Evolutionary conservation across 805 yeast species (phyloP).

Genomic region (Candida arabinofermentans): DNA sequence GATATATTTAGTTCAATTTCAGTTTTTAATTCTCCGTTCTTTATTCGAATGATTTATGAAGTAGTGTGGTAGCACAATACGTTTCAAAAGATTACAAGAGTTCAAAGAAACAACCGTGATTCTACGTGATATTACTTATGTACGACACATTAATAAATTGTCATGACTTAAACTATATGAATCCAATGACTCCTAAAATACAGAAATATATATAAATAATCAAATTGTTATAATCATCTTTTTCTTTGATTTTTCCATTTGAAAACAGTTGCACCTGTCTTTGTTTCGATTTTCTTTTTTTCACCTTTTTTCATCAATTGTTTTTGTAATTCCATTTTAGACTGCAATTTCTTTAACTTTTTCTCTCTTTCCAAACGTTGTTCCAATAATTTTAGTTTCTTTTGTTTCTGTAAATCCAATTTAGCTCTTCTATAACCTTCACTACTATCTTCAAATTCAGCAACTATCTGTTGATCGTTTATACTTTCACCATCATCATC

Average conservation of each 20-base stretch:
- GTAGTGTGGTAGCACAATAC: too few species aligned
- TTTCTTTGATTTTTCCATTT: slow-evolving; percentile 86
- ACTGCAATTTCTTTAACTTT: slow-evolving; percentile 64
- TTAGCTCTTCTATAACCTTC: slow-evolving; percentile 19
- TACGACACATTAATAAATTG: too few species aligned
- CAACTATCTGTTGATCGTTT: slow-evolving; percentile 15
- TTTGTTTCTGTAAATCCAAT: slow-evolving; percentile 49
- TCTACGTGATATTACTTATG: too few species aligned
- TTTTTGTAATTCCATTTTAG: slow-evolving; percentile 69
- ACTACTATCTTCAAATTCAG: slow-evolving; percentile 24
- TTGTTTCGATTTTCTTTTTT: slow-evolving; percentile 67
- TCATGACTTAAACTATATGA: too few species aligned
- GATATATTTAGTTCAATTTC: neutral
- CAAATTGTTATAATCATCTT: too few species aligned
- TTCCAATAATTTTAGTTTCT: slow-evolving; percentile 56
- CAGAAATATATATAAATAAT: too few species aligned
- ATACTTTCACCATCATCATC: slow-evolving; percentile 23
- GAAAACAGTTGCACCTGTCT: slow-evolving; percentile 64
- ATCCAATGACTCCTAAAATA: too few species aligned
- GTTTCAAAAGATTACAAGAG: too few species aligned
- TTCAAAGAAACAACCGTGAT: too few species aligned
- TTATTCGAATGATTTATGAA: too few species aligned
- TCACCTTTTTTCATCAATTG: slow-evolving; percentile 90
- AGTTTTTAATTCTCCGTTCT: too few species aligned
- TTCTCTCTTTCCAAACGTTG: slow-evolving; percentile 65